These are phyloP conservation scores for Phaffia tasmanica DNA, from an alignment of 768 basidiomycete species.

Conservation along the genomic window DNA sequence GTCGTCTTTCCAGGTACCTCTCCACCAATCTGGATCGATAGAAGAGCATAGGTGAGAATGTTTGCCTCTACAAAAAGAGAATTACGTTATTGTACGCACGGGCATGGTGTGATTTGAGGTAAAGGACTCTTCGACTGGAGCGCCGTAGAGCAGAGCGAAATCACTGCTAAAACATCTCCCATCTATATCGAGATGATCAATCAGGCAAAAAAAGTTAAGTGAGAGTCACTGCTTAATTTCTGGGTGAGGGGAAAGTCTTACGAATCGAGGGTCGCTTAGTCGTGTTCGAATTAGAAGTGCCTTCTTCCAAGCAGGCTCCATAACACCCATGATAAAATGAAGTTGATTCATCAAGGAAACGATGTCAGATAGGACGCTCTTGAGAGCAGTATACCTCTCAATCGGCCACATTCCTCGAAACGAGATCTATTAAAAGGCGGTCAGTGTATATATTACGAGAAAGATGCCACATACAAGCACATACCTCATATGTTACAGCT, in stretches of 20 bases:
- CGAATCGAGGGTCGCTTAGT: slow-evolving; percentile 65
- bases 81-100: slow-evolving; percentile 32
- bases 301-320: slow-evolving; percentile 65
- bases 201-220: background rate
- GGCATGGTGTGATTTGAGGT: slow-evolving; percentile 78
- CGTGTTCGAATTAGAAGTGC: slow-evolving; percentile 66
- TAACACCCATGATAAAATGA: slow-evolving; percentile 56
- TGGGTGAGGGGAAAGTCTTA: background rate
- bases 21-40: background rate
- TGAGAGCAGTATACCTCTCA: slow-evolving; percentile 25
- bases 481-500: slow-evolving; percentile 10
- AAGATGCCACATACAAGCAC: background rate
- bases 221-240: background rate
- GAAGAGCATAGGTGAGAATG: background rate
- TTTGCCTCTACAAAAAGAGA: background rate
- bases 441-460: background rate
- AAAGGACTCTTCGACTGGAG: slow-evolving; percentile 62
- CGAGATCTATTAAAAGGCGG: slow-evolving; percentile 5
- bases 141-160: slow-evolving; percentile 66
- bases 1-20: slow-evolving; percentile 1
- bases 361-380: slow-evolving; percentile 47
- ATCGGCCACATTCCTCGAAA: slow-evolving; percentile 22
- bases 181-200: slow-evolving; percentile 32
- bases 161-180: slow-evolving; percentile 71
- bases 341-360: slow-evolving; percentile 60